Evolutionary conservation across 495 filamentous ascomycete genomes (phyloP).

Genomic region (Cryomyces antarcticus): DNA sequence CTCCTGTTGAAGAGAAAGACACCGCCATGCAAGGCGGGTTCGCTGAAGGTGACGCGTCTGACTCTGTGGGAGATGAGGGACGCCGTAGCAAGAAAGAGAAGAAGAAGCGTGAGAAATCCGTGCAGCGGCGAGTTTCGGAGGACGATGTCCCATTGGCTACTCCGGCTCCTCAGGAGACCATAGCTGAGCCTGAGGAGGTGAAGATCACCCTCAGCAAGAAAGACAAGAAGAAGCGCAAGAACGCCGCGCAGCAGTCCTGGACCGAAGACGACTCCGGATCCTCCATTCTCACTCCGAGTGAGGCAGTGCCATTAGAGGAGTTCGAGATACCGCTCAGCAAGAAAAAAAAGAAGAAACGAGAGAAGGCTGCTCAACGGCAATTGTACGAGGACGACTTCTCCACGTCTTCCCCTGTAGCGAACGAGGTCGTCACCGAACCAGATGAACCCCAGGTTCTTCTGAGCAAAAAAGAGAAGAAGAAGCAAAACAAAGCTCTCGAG

Average conservation of each 20-base stretch:
- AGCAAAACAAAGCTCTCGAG: slow-evolving; percentile 4
- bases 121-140: too few species aligned
- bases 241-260: not conserved
- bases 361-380: slow-evolving; percentile 1
- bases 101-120: slow-evolving; percentile 1
- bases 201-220: slow-evolving; percentile 9
- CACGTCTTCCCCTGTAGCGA: not conserved
- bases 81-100: slow-evolving; percentile 1
- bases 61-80: not conserved
- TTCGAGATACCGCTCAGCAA: slow-evolving; percentile 2
- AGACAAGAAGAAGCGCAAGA: slow-evolving; percentile 8
- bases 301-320: not conserved
- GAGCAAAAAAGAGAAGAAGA: slow-evolving; percentile 12
- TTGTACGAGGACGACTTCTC: not conserved
- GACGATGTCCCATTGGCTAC: too few species aligned
- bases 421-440: not conserved
- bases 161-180: too few species aligned
- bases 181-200: not conserved
- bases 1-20: slow-evolving; percentile 2
- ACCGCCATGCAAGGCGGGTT: slow-evolving; percentile 13
- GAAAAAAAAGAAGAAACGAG: slow-evolving; percentile 9
- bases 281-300: too few species aligned
- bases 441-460: not conserved
- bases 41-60: slow-evolving; percentile 4
- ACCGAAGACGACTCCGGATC: not conserved